Conservation (phyloP, 306 rosid species). For the Parietaria judaica region DNA sequence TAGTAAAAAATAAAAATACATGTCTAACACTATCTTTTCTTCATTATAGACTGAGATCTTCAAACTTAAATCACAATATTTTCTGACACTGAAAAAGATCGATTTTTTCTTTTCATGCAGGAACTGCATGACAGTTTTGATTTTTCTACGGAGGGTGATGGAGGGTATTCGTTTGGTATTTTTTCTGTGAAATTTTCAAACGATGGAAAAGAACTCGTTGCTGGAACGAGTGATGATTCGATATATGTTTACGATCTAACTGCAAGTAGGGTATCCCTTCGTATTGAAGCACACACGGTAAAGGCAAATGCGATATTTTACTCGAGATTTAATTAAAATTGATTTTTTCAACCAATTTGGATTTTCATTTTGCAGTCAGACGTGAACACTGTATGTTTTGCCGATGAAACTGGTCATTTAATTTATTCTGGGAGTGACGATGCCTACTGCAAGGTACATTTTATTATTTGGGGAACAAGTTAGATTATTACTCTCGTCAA, state of each 20-base stretch:
- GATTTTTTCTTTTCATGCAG: conserved; percentile 36
- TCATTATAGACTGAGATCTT: too few species aligned
- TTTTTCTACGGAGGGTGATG: conserved; percentile 42
- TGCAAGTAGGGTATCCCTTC: conserved; percentile 69
- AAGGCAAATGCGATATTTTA: background rate
- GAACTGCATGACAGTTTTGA: conserved; percentile 72
- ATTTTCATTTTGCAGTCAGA: conserved; percentile 56
- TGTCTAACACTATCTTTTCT: too few species aligned
- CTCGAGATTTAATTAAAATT: too few species aligned
- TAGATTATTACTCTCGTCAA: too few species aligned
- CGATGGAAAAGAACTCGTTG: conserved; percentile 83
- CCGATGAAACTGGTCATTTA: conserved; percentile 83
- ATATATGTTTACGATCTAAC: conserved; percentile 84
- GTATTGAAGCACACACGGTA: conserved; percentile 72
- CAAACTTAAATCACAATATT: background rate
- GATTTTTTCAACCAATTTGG: background rate
- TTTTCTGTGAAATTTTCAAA: conserved; percentile 85
- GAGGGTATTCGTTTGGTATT: conserved; percentile 56
- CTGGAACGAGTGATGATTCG: conserved; percentile 76
- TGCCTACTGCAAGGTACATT: conserved; percentile 69
- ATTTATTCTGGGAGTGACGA: conserved; percentile 97
- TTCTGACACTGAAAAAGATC: conserved; percentile 4
- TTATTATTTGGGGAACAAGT: too few species aligned
- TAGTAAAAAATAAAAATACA: too few species aligned
- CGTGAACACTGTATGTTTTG: conserved; percentile 91